Base-by-base conservation (phyloP, 2,329 filamentous ascomycete species). In the Chaetomiaceae sp. region DNA sequence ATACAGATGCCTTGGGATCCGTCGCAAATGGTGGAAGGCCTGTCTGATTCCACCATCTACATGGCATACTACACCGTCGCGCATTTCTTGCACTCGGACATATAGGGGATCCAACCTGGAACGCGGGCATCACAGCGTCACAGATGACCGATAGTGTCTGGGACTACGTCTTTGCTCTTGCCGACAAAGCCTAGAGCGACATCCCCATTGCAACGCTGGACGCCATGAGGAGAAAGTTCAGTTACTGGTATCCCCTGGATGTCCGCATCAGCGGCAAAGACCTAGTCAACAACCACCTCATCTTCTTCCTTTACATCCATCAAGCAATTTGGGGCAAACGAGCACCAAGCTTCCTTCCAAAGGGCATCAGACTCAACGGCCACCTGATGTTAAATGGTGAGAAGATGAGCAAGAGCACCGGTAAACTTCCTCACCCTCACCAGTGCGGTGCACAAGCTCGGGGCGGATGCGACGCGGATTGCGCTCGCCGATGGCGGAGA, bases 321-420 rank as follows among this genome's bases (percentile, higher is more conserved):
- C 64, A 89, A 57, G 89, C 90, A 14, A 75, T 95, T 35, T 95
- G 94, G 41, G 41, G 41, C 4, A 22, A 37, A 7, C 33, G 37
- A n/a, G 32, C 33, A 3, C 17, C 74, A 77, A 80, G n/a, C 62
- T 90, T 87, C 70, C 94, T 88, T 86, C 89, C 89, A 10, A 77
- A 76, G 38, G 82, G 81, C 53, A 76, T 95, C 54, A 83, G 90
- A 55, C 80, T 84, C 49, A 96, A 96, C 61, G 90, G 89, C 1
- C 89, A 95, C 68, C 70, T 95, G 58, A 79, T 91, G 63, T 74
- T 96, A 50, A 95, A 96, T 62, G 89, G 89, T 39, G 87, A 94
- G 62, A 96, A 96, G 76, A 95, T 95, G 90, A 84, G 81, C 63
- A 96, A 96, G 73, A 88, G 83, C 46, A 95, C 88, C 0, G 90